Base-by-base conservation (phyloP, 495 filamentous ascomycete species). In the Penicillium paxilli region DNA sequence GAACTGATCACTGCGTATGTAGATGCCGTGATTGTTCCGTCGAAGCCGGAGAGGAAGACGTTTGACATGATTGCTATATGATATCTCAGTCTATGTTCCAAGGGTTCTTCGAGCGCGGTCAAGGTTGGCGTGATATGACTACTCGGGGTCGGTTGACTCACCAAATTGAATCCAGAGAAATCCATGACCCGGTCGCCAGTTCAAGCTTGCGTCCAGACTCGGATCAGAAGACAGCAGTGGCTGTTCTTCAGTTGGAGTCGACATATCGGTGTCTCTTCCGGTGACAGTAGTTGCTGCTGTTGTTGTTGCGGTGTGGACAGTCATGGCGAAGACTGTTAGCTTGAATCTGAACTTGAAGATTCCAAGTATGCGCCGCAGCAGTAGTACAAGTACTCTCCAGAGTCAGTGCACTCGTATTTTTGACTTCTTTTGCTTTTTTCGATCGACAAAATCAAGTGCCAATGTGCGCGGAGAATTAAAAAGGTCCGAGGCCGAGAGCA, bases 1-100 rank as follows among this genome's bases (percentile, higher is more conserved):
- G 87, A 89, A 57, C 80, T 83, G 60, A 88, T 88, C 14, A 86
- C 71, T 7, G 83, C 83, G 48, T 87, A 87, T 4, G 83, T 87
- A 9, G 83, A 79, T 0, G 83, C 83, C 1, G 83, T 87, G 60
- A 87, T 87, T 17, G 83, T 88, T 11, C 83, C 80, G 55, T 87
- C 84, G 55, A 87, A 86, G 7, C 83, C 85, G 25, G 79, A 78
- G 11, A 88, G 76, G 45, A 88, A 87, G 4, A 87, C 83, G 44
- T 86, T 86, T 21, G 81, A 76, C 75, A 87, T 83, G 59, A 86
- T 84, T 9, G 82, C 80, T 67, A n/a, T n/a, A n/a, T n/a, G n/a
- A n/a, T n/a, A n/a, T n/a, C n/a, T n/a, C n/a, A n/a, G n/a, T n/a
- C n/a, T n/a, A n/a, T n/a, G n/a, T n/a, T n/a, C n/a, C n/a, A n/a